Percentiles rank a stretch among this genome's conserved stretches.
Conservation (phyloP, 805 yeast genomes). For the Candida rishiriensis region DNA sequence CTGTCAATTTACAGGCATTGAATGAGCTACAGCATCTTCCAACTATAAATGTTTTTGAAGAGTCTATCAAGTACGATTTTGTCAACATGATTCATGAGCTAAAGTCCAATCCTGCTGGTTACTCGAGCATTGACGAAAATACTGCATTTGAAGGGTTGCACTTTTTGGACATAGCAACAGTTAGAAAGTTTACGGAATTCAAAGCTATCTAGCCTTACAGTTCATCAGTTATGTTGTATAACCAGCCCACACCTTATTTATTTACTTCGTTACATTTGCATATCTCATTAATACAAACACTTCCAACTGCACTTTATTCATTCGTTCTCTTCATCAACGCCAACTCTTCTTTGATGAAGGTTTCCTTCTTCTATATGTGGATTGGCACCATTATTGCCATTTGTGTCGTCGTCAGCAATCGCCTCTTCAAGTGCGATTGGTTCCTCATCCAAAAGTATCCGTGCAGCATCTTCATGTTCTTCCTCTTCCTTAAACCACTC, state of each 20-base stretch:
- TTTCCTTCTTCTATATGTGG: too few species aligned
- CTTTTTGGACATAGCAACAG: slow-evolving; percentile 15
- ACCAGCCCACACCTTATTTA: too few species aligned
- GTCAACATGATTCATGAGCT: slow-evolving; percentile 8
- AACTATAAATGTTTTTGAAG: slow-evolving; percentile 9
- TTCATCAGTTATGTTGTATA: too few species aligned
- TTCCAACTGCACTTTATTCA: too few species aligned
- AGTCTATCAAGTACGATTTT: slow-evolving; percentile 8
- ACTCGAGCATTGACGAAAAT: slow-evolving; percentile 5
- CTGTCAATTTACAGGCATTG: slow-evolving; percentile 3
- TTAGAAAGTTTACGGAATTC: slow-evolving; percentile 8
- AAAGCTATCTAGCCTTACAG: neutral
- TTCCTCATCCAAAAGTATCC: too few species aligned
- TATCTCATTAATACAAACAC: neutral
- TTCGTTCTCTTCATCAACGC: too few species aligned
- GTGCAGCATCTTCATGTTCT: neutral
- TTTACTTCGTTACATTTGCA: neutral
- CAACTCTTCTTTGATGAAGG: too few species aligned
- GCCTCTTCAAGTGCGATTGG: too few species aligned
- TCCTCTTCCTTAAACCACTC: slow-evolving; percentile 19
- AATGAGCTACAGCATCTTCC: slow-evolving; percentile 2
- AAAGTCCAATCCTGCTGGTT: slow-evolving; percentile 3
- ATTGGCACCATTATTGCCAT: too few species aligned
- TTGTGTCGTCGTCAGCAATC: too few species aligned
- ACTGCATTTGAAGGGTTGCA: slow-evolving; percentile 18